Base-by-base conservation (phyloP, 2,329 filamentous ascomycete genomes). In the Corniculantispora saksenae region DNA sequence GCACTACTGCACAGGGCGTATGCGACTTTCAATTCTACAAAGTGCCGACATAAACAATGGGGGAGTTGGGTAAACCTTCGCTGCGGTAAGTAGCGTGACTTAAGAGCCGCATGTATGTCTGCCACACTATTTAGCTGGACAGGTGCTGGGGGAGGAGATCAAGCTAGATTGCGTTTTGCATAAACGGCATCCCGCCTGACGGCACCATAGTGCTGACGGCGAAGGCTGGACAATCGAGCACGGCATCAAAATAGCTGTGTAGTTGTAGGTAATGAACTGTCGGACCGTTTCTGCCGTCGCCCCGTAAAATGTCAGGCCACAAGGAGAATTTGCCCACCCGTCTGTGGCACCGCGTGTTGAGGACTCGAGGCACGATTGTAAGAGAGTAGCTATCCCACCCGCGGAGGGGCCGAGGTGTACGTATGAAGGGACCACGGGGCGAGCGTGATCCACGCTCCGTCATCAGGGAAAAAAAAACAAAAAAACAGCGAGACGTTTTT, bases 281-380 rank as follows among this genome's bases (percentile, higher is more conserved):
- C 47, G 56, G 45, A 48, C 56, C 56, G 27, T n/a, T 47, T 35
- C 48, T 27, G 43, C 56, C 40, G 56, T 43, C 38, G 56, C 56
- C 56, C 56, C 56, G 56, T 59, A 53, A 53, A 51, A 53, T 53
- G 47, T 61, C 47, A 61, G 58, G 58, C 58, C 47, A 61, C 35
- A 53, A 61, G 9, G 48, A 38, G n/a, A 40, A 40, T n/a, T 59
- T 32, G 56, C 9, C 23, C 21, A 43, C 58, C 48, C 58, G 23
- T 43, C 57, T 61, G 45, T 40, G 58, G 45, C 57, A 58, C 29
- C 29, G 32, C 21, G 17, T 56, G 38, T 4, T 48, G 23, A n/a
- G n/a, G 17, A 23, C 40, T 47, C 29, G 29, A 59, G 27, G 25
- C 25, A 32, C 25, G 43, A 35, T 38, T 23, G 25, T 12, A 19